Percentiles rank a stretch among this genome's conserved stretches.
phyloP scores from a whole-genome alignment of 169 alveolate genomes.

The Plasmodium reichenowi region DNA sequence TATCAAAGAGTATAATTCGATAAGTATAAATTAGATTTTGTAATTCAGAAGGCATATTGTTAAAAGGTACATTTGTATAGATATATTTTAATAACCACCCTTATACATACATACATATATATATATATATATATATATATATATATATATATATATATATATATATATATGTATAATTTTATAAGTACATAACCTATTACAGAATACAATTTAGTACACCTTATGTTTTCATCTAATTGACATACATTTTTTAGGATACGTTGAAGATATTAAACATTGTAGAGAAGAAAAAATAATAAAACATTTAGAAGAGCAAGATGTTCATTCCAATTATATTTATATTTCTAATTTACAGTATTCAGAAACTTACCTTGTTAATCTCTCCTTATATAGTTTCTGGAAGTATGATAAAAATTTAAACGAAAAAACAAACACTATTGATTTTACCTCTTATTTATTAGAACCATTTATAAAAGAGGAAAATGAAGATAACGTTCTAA shows the following conservation, averaged over 20 bases:
- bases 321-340: slow-evolving; percentile 55
- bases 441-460: slow-evolving; percentile 66
- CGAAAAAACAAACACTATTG: slow-evolving; percentile 32
- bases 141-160: too few relatives aligned
- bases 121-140: too few relatives aligned
- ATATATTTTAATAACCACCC: too few relatives aligned
- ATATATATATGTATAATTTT: too few relatives aligned
- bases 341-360: slow-evolving; percentile 62
- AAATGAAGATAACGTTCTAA: slow-evolving; percentile 40
- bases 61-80: too few relatives aligned
- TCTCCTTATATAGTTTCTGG: slow-evolving; percentile 75
- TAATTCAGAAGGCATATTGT: too few relatives aligned
- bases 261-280: slow-evolving; percentile 76
- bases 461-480: slow-evolving; percentile 75
- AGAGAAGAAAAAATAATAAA: slow-evolving; percentile 68
- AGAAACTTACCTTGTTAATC: slow-evolving; percentile 62
- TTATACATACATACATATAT: too few relatives aligned
- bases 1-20: too few relatives aligned
- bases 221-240: background rate
- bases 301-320: slow-evolving; percentile 56
- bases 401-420: slow-evolving; percentile 56
- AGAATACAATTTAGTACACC: background rate
- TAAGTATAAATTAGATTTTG: too few relatives aligned
- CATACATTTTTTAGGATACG: slow-evolving; percentile 45
- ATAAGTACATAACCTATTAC: background rate